phyloP scores from a whole-genome alignment of 2,329 filamentous ascomycete species.

The Fusarium guadeloupense region DNA sequence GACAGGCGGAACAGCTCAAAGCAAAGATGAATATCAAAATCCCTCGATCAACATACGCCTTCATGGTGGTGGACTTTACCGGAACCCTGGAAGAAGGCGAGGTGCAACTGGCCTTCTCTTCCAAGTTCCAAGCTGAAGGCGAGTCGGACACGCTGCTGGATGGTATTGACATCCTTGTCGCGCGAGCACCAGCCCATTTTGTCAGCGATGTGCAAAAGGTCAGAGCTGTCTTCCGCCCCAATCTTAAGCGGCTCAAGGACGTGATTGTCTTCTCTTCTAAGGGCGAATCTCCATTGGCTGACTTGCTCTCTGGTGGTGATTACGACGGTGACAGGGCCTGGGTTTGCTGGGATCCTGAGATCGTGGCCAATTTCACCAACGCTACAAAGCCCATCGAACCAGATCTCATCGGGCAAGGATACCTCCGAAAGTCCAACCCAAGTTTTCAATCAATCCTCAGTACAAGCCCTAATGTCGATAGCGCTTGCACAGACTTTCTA shows the following conservation, averaged over 20 bases:
- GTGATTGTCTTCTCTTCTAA: conserved; percentile 79
- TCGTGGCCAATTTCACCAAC: conserved; percentile 75
- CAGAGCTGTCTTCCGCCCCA: conserved; percentile 63
- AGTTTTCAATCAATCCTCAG: conserved; percentile 57
- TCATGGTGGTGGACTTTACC: conserved; percentile 75
- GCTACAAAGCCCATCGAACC: conserved; percentile 49
- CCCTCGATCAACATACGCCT: conserved; percentile 67
- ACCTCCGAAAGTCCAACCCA: conserved; percentile 59
- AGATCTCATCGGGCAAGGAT: conserved; percentile 57
- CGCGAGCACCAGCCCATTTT: conserved; percentile 74
- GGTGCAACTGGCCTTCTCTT: conserved; percentile 74
- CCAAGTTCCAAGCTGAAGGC: conserved; percentile 65
- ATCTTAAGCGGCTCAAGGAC: conserved; percentile 75
- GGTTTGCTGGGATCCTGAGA: conserved; percentile 75
- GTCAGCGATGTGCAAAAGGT: conserved; percentile 78
- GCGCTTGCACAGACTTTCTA: conserved; percentile 57
- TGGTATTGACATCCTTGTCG: conserved; percentile 70
- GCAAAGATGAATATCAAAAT: conserved; percentile 69
- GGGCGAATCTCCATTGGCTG: conserved; percentile 70
- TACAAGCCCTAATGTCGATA: conserved; percentile 42
- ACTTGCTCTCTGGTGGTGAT: conserved; percentile 79
- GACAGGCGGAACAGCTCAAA: conserved; percentile 63
- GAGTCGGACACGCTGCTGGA: conserved; percentile 65
- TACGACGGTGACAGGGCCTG: conserved; percentile 84
- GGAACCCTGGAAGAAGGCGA: conserved; percentile 70